Base-by-base conservation (phyloP, 2,329 filamentous ascomycete genomes). In the Colletotrichum tanaceti region DNA sequence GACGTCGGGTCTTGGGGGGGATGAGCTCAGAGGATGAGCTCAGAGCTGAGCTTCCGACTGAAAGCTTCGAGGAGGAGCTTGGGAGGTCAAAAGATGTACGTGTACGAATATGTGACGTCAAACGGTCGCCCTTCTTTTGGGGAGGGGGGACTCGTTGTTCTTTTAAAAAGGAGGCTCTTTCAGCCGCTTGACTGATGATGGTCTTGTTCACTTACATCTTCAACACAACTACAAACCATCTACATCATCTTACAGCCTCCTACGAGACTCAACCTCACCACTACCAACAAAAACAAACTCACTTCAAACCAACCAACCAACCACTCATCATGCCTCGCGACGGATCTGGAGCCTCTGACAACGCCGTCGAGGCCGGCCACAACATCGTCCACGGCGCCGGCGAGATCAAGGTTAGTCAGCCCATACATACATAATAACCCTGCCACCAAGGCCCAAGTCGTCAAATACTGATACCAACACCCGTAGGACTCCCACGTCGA, bases 331-430 rank as follows among this genome's bases (percentile, higher is more conserved):
- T 86, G 84, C 83, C 84, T 81, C 82, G 83, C 74, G 77, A 82
- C 69, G 83, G 83, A 82, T 81, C 83, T 73, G 82, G 82, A 61
- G 79, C 78, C 71, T 79, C 80, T 65, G 77, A 86, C 76, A 85
- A 86, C 75, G 81, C 81, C 67, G 73, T 82, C 41, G 80, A 81
- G 63, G 73, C 76, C 11, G 75, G 75, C 65, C 77, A 83, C 71
- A 71, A 81, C 76, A 81, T 85, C 58, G 74, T 77, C 64, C 84
- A 86, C 75, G 84, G 84, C 44, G 77, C 77, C 11, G 82, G 80
- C 14, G 63, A 75, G 11, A 73, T 76, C 22, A 73, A 79, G 52
- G 83, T 85, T 73, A 70, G 79, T 71, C 9, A 16, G n/a, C 7
- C 13, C 9, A 10, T 16, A n/a, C n/a, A n/a, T n/a, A n/a, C n/a